Conservation (phyloP, 768 basidiomycete species). For the Leccinum subtestaceum region DNA sequence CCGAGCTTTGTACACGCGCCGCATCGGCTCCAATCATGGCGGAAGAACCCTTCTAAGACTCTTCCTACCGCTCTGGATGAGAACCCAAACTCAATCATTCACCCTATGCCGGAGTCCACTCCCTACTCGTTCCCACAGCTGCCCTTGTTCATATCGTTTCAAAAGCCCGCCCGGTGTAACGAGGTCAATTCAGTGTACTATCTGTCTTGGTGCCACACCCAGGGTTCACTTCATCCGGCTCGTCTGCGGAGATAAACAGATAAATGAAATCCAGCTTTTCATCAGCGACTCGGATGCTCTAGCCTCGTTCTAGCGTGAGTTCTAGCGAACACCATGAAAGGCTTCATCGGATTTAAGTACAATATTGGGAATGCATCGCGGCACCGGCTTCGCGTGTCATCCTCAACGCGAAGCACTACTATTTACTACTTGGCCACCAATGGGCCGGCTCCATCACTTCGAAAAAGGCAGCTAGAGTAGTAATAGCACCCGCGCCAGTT, state of each 20-base stretch:
- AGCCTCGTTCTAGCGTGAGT: slow-evolving; percentile 6
- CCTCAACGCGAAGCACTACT: not conserved
- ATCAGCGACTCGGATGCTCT: slow-evolving; percentile 3
- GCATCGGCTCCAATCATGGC: not conserved
- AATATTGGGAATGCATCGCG: slow-evolving; percentile 2
- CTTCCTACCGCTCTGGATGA: not conserved
- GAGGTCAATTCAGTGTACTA: slow-evolving; percentile 6
- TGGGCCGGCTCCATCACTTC: slow-evolving; percentile 8
- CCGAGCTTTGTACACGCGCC: not conserved
- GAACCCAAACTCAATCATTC: not conserved
- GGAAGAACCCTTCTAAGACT: not conserved
- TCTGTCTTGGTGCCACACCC: not conserved
- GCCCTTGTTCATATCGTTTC: not conserved
- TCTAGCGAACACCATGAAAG: slow-evolving; percentile 4
- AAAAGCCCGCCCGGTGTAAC: slow-evolving; percentile 18
- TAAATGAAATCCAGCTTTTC: slow-evolving; percentile 10
- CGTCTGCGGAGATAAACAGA: slow-evolving; percentile 27
- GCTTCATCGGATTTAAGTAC: slow-evolving; percentile 8
- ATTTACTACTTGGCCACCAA: not conserved
- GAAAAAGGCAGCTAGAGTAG: slow-evolving; percentile 7
- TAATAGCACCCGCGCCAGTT: not conserved
- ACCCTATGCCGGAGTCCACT: not conserved
- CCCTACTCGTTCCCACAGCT: not conserved
- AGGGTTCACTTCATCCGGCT: not conserved
- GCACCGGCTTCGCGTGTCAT: not conserved